Evolutionary conservation across 257 asterid genomes (phyloP).

Genomic region (Cynanchum wilfordii): DNA sequence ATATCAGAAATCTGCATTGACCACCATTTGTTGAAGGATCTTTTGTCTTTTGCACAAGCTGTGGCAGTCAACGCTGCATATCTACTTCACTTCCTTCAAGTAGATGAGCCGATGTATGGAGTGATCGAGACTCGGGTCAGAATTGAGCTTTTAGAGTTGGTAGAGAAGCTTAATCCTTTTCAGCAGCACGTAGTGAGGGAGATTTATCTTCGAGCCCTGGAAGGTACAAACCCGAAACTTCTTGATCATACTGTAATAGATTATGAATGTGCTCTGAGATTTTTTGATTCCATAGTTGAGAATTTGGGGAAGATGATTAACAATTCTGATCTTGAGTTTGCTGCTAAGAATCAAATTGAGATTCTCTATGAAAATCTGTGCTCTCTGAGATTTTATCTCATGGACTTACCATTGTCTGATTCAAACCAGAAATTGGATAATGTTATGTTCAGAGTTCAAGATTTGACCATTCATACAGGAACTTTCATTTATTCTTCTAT

Average conservation of each 20-base stretch:
- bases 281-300: not conserved
- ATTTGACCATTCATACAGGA: not conserved
- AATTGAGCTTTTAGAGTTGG: not conserved
- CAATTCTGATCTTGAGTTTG: not conserved
- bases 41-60: not conserved
- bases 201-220: not conserved
- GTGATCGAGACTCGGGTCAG: not conserved
- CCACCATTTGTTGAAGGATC: not conserved
- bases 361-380: not conserved
- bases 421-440: not conserved
- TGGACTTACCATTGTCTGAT: not conserved
- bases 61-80: not conserved
- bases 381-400: not conserved
- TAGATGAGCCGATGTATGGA: not conserved
- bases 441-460: not conserved
- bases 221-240: not conserved
- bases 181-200: not conserved
- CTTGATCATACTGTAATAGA: not conserved
- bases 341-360: not conserved
- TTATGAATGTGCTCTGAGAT: not conserved
- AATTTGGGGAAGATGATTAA: not conserved
- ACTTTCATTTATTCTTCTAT: not conserved
- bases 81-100: not conserved
- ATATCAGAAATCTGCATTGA: no score
- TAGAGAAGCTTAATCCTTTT: not conserved